Conservation (phyloP, 75 land plant genomes). For the Pinus albicaulis region DNA sequence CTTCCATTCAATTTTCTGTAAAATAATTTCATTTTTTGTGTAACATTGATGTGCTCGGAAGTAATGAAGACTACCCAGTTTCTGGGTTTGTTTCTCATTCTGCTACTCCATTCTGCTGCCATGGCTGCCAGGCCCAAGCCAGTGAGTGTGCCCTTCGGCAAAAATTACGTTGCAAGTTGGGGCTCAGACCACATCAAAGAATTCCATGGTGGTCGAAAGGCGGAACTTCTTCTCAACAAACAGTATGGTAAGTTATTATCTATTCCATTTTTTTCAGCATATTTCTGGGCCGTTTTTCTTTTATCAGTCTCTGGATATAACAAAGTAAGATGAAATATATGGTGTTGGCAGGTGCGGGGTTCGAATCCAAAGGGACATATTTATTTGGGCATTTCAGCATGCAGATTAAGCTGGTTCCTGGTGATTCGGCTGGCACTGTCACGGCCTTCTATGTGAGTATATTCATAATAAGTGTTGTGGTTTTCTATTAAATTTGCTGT, state of each 20-base stretch:
- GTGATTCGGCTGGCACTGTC: conserved; percentile 39
- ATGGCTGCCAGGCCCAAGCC: conserved; percentile 7
- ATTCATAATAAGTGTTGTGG: background rate
- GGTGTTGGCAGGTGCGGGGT: conserved; percentile 20
- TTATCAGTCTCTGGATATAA: no score
- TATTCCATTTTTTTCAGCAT: background rate
- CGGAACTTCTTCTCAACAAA: background rate
- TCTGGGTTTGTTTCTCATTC: background rate
- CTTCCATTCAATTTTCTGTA: no score
- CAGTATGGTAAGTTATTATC: background rate
- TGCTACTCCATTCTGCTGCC: background rate
- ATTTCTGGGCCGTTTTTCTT: background rate
- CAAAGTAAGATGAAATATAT: no score
- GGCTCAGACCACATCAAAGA: background rate
- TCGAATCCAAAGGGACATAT: conserved; percentile 30
- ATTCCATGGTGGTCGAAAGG: conserved; percentile 6
- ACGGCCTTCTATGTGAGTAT: conserved; percentile 29
- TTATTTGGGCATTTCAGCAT: conserved; percentile 39
- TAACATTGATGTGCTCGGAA: no score
- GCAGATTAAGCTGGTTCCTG: conserved; percentile 34
- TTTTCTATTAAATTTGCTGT: background rate
- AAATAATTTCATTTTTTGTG: no score
- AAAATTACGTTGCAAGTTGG: background rate
- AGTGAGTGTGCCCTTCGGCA: background rate
- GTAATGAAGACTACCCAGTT: background rate